Evolutionary conservation across 805 yeast species (phyloP).

Genomic region (Kodamaea neixiangensis): DNA sequence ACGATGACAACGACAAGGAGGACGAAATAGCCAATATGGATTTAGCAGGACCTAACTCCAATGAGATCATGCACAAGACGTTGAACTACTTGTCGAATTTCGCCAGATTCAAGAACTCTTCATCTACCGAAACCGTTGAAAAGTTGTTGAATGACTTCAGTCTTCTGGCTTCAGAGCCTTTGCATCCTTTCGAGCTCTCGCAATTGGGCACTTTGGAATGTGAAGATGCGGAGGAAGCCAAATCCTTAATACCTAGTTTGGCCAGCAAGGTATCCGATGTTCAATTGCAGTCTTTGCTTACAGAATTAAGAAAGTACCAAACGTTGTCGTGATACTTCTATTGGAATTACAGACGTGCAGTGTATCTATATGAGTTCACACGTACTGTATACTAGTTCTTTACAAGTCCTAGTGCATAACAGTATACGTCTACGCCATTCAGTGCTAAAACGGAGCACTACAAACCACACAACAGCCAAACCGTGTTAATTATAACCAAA

Average conservation of each 20-base stretch:
- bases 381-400: too few relatives aligned
- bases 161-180: conserved; percentile 43
- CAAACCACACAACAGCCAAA: background rate
- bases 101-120: conserved; percentile 88
- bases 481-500: background rate
- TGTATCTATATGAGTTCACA: background rate
- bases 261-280: conserved; percentile 78
- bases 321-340: conserved; percentile 34
- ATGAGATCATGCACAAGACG: conserved; percentile 88
- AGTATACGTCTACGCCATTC: too few relatives aligned
- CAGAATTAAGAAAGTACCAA: conserved; percentile 71
- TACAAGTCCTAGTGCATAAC: too few relatives aligned
- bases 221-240: conserved; percentile 97
- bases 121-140: conserved; percentile 92
- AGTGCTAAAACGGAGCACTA: too few relatives aligned
- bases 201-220: conserved; percentile 89
- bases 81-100: conserved; percentile 82
- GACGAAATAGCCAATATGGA: conserved; percentile 49
- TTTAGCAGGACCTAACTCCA: conserved; percentile 70
- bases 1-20: conserved; percentile 43
- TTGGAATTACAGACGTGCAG: conserved; percentile 1
- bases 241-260: conserved; percentile 88
- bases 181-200: conserved; percentile 96
- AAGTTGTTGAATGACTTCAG: conserved; percentile 75
- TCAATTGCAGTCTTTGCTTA: conserved; percentile 82